Evolutionary conservation across 257 asterid genomes (phyloP).

Genomic region (Forsythia suspensa): DNA sequence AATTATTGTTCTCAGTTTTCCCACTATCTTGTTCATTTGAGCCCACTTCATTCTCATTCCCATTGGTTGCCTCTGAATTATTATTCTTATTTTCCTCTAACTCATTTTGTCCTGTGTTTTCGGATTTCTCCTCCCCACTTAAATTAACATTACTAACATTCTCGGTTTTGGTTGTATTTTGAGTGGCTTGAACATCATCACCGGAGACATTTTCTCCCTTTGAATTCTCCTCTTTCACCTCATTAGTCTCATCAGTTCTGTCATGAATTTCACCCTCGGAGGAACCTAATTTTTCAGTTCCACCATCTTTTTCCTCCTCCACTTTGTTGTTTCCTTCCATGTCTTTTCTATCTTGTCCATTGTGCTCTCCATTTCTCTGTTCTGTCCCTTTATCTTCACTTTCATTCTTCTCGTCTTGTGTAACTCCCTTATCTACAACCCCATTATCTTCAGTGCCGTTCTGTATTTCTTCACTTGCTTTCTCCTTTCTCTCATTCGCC

Average conservation of each 20-base stretch:
- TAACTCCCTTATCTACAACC: slow-evolving; percentile 31
- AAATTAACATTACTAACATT: slow-evolving; percentile 20
- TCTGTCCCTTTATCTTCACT: slow-evolving; percentile 31
- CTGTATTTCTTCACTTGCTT: slow-evolving; percentile 28
- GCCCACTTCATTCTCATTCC: slow-evolving; percentile 14
- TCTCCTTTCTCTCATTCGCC: slow-evolving; percentile 23
- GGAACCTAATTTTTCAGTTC: slow-evolving; percentile 31
- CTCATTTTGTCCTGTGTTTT: slow-evolving; percentile 23
- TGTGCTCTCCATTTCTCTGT: slow-evolving; percentile 31
- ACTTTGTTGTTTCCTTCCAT: slow-evolving; percentile 24
- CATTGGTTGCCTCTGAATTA: slow-evolving; percentile 22
- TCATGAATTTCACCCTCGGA: slow-evolving; percentile 30
- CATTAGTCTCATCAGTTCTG: slow-evolving; percentile 30
- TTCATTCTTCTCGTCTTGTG: slow-evolving; percentile 26
- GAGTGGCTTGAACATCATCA: slow-evolving; percentile 28
- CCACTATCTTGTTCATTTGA: slow-evolving; percentile 22
- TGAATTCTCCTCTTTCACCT: slow-evolving; percentile 27
- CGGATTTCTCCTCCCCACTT: slow-evolving; percentile 30
- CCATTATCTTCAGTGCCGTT: slow-evolving; percentile 42
- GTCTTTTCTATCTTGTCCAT: slow-evolving; percentile 28
- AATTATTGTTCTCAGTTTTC: slow-evolving; percentile 27
- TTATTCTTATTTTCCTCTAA: slow-evolving; percentile 14
- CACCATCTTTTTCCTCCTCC: slow-evolving; percentile 35
- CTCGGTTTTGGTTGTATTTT: slow-evolving; percentile 32
- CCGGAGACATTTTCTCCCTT: slow-evolving; percentile 24